phyloP scores from a whole-genome alignment of 192 early-diverging fungal genomes.

The Gryganskiella cystojenkinii region DNA sequence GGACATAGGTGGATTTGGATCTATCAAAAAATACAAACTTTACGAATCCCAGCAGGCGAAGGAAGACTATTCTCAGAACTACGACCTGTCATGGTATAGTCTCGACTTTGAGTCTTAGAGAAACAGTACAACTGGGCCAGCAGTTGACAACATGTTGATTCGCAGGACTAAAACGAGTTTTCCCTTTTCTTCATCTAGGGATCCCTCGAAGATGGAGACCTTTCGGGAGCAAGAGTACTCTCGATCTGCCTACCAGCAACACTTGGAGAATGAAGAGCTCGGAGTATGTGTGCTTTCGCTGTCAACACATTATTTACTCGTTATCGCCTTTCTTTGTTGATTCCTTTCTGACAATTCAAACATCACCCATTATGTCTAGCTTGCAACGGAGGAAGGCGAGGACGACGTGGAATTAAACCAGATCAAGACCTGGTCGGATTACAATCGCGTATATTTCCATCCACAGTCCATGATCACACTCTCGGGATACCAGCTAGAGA shows the following conservation, averaged over 20 bases:
- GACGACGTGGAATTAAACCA: constrained; percentile 64
- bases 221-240: constrained; percentile 35
- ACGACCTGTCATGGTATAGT: constrained; percentile 47
- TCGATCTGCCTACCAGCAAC: constrained; percentile 34
- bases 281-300: constrained; percentile 18
- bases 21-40: constrained; percentile 49
- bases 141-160: too few species aligned
- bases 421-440: constrained; percentile 83
- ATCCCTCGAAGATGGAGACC: constrained; percentile 45
- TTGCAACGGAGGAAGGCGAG: constrained; percentile 45
- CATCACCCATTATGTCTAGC: not conserved
- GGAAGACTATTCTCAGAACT: constrained; percentile 50
- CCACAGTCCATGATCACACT: constrained; percentile 66
- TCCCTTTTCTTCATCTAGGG: constrained; percentile 13
- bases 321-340: not conserved
- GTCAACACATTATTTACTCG: too few species aligned
- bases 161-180: too few species aligned
- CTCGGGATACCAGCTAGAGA: constrained; percentile 53
- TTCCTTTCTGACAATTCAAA: not conserved
- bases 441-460: constrained; percentile 79
- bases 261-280: constrained; percentile 38
- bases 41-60: constrained; percentile 54
- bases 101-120: too few species aligned
- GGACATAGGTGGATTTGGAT: constrained; percentile 53
- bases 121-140: too few species aligned